Percentiles rank a stretch among this genome's conserved stretches.
Evolutionary conservation across 2,329 filamentous ascomycete species (phyloP).

Genomic region (Tolypocladium cylindrosporum): DNA sequence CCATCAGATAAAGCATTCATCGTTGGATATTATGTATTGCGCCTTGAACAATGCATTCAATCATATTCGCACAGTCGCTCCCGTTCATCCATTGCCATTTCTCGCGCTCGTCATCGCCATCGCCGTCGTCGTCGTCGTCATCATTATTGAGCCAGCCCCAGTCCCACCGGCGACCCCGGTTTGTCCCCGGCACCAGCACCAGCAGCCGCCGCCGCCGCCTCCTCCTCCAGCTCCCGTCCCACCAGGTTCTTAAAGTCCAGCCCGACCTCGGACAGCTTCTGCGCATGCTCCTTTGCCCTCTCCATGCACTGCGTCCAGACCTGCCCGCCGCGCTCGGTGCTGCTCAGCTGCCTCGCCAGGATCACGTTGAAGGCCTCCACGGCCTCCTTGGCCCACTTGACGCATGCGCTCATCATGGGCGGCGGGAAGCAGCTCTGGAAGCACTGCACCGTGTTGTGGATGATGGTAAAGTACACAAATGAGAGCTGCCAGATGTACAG

Average conservation of each 20-base stretch:
- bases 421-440: constrained; percentile 83
- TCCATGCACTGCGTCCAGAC: constrained; percentile 79
- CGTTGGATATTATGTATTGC: background rate
- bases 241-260: constrained; percentile 83
- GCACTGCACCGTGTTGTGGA: constrained; percentile 84
- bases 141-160: constrained; percentile 17
- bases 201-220: constrained; percentile 4
- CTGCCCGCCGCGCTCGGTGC: constrained; percentile 64
- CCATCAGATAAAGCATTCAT: background rate
- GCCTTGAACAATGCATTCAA: background rate
- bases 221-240: constrained; percentile 41
- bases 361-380: constrained; percentile 84
- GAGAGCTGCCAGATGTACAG: constrained; percentile 92
- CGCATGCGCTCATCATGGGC: constrained; percentile 83
- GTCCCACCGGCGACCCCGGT: constrained; percentile 9
- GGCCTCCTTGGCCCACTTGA: constrained; percentile 97
- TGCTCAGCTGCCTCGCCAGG: constrained; percentile 75
- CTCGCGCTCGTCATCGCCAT: background rate
- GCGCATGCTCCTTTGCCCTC: constrained; percentile 69
- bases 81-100: background rate
- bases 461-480: constrained; percentile 90
- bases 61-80: background rate
- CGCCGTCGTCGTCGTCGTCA: background rate
- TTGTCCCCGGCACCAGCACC: constrained; percentile 12
- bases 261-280: constrained; percentile 72